Conservation (phyloP, 2,329 filamentous ascomycete genomes). For the Sclerotinia spermophila region DNA sequence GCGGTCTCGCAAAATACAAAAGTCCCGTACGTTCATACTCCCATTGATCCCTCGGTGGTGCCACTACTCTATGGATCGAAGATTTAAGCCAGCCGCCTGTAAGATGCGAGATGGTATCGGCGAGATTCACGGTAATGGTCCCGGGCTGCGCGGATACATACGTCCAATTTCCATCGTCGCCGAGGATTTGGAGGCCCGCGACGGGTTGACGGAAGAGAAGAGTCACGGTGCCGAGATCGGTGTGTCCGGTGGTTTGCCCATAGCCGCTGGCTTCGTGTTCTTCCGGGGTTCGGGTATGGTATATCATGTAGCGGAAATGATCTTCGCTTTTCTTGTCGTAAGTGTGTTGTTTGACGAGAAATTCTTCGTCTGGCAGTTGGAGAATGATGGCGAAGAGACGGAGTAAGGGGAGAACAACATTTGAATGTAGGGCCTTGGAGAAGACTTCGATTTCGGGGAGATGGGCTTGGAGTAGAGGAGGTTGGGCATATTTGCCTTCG, state of each 20-base stretch:
- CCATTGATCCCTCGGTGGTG: conserved; percentile 39
- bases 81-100: conserved; percentile 48
- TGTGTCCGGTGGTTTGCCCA: conserved; percentile 50
- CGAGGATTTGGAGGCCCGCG: conserved; percentile 53
- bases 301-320: conserved; percentile 61
- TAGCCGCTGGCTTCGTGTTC: conserved; percentile 45
- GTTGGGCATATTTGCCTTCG: conserved; percentile 42
- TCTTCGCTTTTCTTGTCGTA: conserved; percentile 58
- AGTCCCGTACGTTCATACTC: conserved; percentile 44
- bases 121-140: conserved; percentile 50
- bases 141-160: conserved; percentile 49
- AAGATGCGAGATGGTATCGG: conserved; percentile 47
- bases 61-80: conserved; percentile 41
- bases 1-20: conserved; percentile 44
- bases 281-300: conserved; percentile 47
- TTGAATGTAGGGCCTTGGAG: conserved; percentile 44
- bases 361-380: conserved; percentile 56
- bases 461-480: conserved; percentile 46
- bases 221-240: conserved; percentile 54
- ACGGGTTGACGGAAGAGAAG: conserved; percentile 57
- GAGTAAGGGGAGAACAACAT: conserved; percentile 55
- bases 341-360: conserved; percentile 52
- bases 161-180: conserved; percentile 47
- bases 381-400: conserved; percentile 59
- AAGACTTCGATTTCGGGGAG: conserved; percentile 55